Base-by-base conservation (phyloP, 2,329 filamentous ascomycete species). In the Calonectria pteridis region DNA sequence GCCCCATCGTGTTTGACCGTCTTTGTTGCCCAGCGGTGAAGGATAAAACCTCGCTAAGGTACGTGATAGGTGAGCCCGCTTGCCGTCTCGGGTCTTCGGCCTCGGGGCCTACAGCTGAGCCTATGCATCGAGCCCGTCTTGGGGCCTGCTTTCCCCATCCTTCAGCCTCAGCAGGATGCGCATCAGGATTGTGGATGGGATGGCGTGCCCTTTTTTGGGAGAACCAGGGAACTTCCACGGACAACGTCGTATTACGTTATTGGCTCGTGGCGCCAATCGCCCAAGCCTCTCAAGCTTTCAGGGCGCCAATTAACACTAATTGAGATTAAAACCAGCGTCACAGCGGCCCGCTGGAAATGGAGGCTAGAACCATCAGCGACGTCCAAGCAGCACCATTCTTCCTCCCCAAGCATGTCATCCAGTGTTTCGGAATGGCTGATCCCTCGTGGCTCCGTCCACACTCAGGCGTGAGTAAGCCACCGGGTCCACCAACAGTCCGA, bases 21-120 rank as follows among this genome's bases (percentile, higher is more conserved):
- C 35, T 62, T 43, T 62, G 55, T 62, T 62, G 55, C 55, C 55
- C 55, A 62, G 55, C 55, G 55, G 55, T 62, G 55, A 62, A 37
- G 20, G 33, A 13, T 40, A 40, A 18, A 62, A 6, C 23, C 55
- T 62, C 55, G 55, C 55, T 62, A 62, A 62, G 55, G 14, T 37
- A 62, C 37, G 33, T 62, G 55, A 62, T 62, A 62, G 55, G 55
- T 62, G 55, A 62, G 55, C 16, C 55, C 55, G 55, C 55, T 62
- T 62, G 55, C 29, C 6, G 11, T 62, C 55, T n/a, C 55, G 55
- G 55, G n/a, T 40, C 33, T 40, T 62, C 55, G 55, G 55, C 33
- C 31, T 62, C 55, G 55, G 33, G 4, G 28, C 18, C 16, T n/a
- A 55, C 29, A 29, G 29, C 26, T 29, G 28, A 29, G 51, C 51